Conservation (phyloP, 1,139 yeast species). For the Pichia sp. region DNA sequence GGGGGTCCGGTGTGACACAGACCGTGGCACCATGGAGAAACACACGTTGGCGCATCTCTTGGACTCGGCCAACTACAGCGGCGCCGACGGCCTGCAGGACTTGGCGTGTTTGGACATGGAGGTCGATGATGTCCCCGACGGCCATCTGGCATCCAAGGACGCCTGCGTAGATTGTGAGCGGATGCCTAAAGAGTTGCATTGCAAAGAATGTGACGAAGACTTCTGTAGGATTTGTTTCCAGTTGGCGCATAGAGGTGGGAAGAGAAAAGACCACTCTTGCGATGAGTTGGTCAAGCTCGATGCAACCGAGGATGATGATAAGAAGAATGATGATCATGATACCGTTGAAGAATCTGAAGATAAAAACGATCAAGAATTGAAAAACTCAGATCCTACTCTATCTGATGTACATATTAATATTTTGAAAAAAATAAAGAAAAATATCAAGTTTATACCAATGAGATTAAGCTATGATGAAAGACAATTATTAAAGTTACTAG, state of each 20-base stretch:
- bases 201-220: constrained; percentile 54
- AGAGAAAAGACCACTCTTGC: constrained; percentile 38
- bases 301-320: constrained; percentile 14
- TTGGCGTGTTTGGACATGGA: no score
- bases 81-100: no score
- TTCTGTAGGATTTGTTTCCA: constrained; percentile 64
- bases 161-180: constrained; percentile 62
- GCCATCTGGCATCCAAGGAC: constrained; percentile 6
- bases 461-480: constrained; percentile 61
- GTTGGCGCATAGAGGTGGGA: constrained; percentile 62
- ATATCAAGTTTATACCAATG: constrained; percentile 56
- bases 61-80: constrained; percentile 15
- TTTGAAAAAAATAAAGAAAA: constrained; percentile 36
- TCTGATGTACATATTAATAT: constrained; percentile 18
- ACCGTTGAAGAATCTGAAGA: constrained; percentile 3
- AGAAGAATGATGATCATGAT: constrained; percentile 19
- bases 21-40: constrained; percentile 5
- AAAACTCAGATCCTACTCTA: constrained; percentile 1
- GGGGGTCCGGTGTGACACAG: neutral
- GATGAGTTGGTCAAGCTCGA: constrained; percentile 19
- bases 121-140: no score
- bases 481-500: constrained; percentile 50
- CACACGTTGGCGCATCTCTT: constrained; percentile 23
- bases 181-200: constrained; percentile 55
- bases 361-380: constrained; percentile 7